Percentiles rank a stretch among this genome's conserved stretches.
These are phyloP conservation scores for Lactifluus echinatus DNA, from an alignment of 768 basidiomycete species.

Conservation along the genomic window DNA sequence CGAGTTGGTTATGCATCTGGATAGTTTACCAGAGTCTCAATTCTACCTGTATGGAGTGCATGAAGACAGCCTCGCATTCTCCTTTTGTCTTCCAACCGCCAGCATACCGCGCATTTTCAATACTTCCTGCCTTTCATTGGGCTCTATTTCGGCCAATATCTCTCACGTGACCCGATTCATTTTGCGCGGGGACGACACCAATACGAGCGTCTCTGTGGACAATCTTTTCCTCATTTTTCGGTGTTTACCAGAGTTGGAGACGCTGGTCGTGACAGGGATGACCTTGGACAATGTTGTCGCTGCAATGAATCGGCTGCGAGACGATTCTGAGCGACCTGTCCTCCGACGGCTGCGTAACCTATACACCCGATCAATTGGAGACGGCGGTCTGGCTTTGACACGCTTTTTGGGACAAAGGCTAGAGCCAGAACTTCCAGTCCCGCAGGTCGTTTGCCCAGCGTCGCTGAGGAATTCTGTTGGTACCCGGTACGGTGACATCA, in stretches of 20 bases:
- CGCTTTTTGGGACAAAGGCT: conserved; percentile 15
- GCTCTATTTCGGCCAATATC: conserved; percentile 7
- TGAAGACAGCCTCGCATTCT: conserved; percentile 9
- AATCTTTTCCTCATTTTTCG: conserved; percentile 10
- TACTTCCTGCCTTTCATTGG: conserved; percentile 4
- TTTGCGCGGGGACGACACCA: conserved; percentile 11
- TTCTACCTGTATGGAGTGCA: conserved; percentile 13
- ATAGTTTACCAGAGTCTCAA: conserved; percentile 13
- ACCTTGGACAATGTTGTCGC: conserved; percentile 10
- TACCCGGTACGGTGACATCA: conserved; percentile 11
- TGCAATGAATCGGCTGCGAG: conserved; percentile 10
- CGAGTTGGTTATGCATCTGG: conserved; percentile 15
- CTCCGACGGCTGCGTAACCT: conserved; percentile 5
- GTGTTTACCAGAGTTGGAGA: conserved; percentile 13
- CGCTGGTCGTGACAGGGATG: conserved; percentile 13
- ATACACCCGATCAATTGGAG: conserved; percentile 12
- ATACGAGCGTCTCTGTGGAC: conserved; percentile 5
- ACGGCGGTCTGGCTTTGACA: background rate
- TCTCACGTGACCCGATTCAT: conserved; percentile 10
- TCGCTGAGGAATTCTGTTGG: conserved; percentile 5
- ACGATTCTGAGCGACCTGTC: conserved; percentile 6
- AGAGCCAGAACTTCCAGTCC: conserved; percentile 16
- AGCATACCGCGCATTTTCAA: conserved; percentile 3
- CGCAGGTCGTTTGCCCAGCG: conserved; percentile 4
- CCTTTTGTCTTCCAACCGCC: conserved; percentile 12